phyloP scores from a whole-genome alignment of 2,329 filamentous ascomycete species.

The Diaporthe capsici region DNA sequence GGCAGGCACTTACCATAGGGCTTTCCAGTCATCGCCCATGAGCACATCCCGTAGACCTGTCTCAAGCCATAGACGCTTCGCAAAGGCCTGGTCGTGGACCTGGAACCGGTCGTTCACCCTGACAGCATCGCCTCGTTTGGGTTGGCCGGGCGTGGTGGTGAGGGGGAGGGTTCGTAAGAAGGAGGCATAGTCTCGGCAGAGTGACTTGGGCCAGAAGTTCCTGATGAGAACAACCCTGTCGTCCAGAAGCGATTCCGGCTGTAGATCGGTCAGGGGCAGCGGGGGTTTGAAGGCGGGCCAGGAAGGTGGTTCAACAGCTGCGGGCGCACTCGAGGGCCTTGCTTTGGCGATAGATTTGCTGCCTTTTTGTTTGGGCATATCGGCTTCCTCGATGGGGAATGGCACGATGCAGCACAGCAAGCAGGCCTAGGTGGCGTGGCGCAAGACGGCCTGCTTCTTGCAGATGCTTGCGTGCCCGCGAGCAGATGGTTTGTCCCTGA shows the following conservation, averaged over 20 bases:
- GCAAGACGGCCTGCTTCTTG: background rate
- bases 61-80: conserved; percentile 80
- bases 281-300: conserved; percentile 82
- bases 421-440: background rate
- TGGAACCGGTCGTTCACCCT: conserved; percentile 93
- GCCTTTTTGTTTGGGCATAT: conserved; percentile 35
- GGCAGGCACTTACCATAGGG: conserved; percentile 60
- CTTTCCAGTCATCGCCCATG: conserved; percentile 55
- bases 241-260: conserved; percentile 66
- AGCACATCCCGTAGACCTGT: conserved; percentile 80
- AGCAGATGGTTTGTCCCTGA: background rate
- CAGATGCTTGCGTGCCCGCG: background rate
- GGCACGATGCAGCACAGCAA: conserved; percentile 15
- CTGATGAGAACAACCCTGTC: conserved; percentile 81
- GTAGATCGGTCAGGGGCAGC: conserved; percentile 75
- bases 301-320: conserved; percentile 55
- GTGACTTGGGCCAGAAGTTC: conserved; percentile 79
- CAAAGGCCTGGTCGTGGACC: conserved; percentile 81
- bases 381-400: conserved; percentile 16
- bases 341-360: conserved; percentile 36
- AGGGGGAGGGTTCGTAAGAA: conserved; percentile 80
- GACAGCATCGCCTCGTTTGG: conserved; percentile 84
- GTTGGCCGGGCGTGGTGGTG: conserved; percentile 82
- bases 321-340: conserved; percentile 43
- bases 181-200: conserved; percentile 82